Evolutionary conservation across 768 basidiomycete species (phyloP).

Genomic region (Sutorius australiensis): DNA sequence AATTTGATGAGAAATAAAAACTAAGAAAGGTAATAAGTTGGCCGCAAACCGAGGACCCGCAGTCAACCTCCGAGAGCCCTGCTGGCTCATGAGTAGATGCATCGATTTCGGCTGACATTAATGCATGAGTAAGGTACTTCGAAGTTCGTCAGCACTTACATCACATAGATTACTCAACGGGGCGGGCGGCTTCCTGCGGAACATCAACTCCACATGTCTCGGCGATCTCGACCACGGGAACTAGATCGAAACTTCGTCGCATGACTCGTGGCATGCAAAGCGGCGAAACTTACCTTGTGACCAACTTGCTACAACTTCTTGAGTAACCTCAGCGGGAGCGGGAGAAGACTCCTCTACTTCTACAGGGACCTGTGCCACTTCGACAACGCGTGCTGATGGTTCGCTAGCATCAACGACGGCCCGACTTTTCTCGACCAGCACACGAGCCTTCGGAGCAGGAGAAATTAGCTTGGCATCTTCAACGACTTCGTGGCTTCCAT

Average conservation of each 20-base stretch:
- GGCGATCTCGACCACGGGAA: background rate
- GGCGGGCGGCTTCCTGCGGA: background rate
- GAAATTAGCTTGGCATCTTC: background rate
- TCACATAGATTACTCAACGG: background rate
- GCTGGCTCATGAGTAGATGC: background rate
- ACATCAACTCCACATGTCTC: background rate
- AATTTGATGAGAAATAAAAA: background rate
- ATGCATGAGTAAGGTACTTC: slow-evolving; percentile 1
- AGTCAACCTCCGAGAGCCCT: background rate
- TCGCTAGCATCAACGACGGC: background rate
- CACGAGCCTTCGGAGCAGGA: background rate
- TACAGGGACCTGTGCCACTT: background rate
- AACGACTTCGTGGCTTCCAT: background rate
- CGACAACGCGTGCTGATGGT: background rate
- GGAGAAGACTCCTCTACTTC: background rate
- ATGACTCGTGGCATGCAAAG: background rate
- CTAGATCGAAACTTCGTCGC: background rate
- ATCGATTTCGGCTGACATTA: background rate
- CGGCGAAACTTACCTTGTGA: background rate
- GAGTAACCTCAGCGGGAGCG: background rate
- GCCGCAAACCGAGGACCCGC: background rate
- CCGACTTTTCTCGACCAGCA: background rate
- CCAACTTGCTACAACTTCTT: background rate
- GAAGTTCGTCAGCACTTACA: slow-evolving; percentile 10
- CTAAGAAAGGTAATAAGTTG: background rate